Evolutionary conservation across 495 filamentous ascomycete genomes (phyloP), one percentile per base, ranked within the genome.

Genomic region (Pseudotulostoma volvatum): DNA sequence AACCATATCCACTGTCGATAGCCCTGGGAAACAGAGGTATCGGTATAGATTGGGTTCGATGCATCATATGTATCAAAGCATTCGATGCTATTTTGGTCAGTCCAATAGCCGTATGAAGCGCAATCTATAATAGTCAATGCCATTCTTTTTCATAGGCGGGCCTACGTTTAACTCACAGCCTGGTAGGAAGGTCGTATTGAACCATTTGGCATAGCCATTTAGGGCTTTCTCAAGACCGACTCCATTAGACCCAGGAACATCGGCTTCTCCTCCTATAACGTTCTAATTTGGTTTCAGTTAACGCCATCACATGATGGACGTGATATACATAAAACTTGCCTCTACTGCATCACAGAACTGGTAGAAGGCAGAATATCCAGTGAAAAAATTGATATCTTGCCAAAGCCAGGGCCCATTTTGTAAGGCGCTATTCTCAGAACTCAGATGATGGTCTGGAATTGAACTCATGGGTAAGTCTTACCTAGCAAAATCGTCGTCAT

Each of bases 1-100:
- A 79, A 61, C 73, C 71, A 79, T 42, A 61, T 52, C 76, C 76
- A 81, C 42, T 79, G 76, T 9, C 71, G 57, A 53, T 79, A n/a
- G n/a, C n/a, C n/a, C n/a, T n/a, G n/a, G n/a, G n/a, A n/a, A n/a
- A n/a, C n/a, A n/a, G n/a, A n/a, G 11, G 58, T 48, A 43, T 81
- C 74, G 20, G 68, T 68, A 54, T 66, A 81, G 9, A 71, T 44
- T 11, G 66, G 60, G 50, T 66, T 77, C 34, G 60, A 61, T 3
- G 67, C 52, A 48, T 81, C 70, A 44, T 72, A 59, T 1, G 62
- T 69, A 51, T 78, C 58, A 50, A 70, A 68, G 53, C 77, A 81
- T 1, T 50, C 65, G 21, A 63, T 66, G 41, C 65, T 63, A 36
- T 49, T 48, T 8, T 49, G 38, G 40, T 62, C 60, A 2, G 46